These are phyloP conservation scores for Baudoinia panamericana DNA, from an alignment of 495 filamentous ascomycete species.

Conservation along the genomic window DNA sequence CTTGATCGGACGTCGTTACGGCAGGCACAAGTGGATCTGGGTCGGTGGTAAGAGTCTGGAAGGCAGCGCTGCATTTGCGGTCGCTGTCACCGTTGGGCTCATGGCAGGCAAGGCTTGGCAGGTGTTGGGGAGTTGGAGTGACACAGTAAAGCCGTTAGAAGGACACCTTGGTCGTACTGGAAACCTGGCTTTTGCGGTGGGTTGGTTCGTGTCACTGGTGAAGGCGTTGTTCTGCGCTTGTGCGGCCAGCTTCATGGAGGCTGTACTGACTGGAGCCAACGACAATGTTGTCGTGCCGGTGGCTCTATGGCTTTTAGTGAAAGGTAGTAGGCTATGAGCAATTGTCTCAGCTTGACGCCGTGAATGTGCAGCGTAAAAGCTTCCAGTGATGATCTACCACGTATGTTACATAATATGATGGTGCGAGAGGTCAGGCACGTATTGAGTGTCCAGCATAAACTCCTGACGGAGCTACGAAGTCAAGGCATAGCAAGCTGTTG, in stretches of 20 bases:
- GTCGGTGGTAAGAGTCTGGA: constrained; percentile 90
- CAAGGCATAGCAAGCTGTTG: too few relatives aligned
- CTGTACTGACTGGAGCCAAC: constrained; percentile 91
- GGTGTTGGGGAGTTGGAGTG: constrained; percentile 54
- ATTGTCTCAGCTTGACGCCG: too few relatives aligned
- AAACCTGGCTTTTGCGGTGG: constrained; percentile 19
- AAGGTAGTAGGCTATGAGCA: constrained; percentile 52
- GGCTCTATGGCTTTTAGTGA: constrained; percentile 79
- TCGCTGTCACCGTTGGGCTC: constrained; percentile 64
- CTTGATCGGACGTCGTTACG: constrained; percentile 76
- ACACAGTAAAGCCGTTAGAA: constrained; percentile 9
- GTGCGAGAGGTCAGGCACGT: too few relatives aligned
- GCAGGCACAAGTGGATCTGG: constrained; percentile 88
- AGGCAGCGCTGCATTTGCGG: constrained; percentile 73
- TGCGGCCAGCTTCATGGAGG: constrained; percentile 82
- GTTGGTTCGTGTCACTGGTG: constrained; percentile 23
- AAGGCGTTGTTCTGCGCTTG: constrained; percentile 58
- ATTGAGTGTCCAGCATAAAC: too few relatives aligned
- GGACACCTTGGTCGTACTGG: constrained; percentile 31
- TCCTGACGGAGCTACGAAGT: too few relatives aligned
- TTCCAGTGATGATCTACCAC: too few relatives aligned
- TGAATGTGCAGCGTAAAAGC: too few relatives aligned
- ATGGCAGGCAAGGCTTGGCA: constrained; percentile 64
- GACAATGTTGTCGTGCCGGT: constrained; percentile 98
- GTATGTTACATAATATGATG: too few relatives aligned